These are phyloP conservation scores for Fraxinus greggii DNA, from an alignment of 305 asterid genomes.

Conservation along the genomic window DNA sequence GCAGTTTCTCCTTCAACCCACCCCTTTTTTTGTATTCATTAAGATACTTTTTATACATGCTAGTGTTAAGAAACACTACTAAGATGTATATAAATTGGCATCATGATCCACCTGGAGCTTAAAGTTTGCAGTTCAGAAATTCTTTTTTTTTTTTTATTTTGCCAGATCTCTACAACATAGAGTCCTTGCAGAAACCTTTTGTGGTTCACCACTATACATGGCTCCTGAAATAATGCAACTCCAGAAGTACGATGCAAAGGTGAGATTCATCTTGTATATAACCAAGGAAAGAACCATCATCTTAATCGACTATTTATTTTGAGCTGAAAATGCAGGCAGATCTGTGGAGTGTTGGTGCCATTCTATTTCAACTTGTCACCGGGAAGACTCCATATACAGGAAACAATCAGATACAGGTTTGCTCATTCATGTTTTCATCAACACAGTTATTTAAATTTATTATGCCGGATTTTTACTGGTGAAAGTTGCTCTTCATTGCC, in stretches of 20 bases:
- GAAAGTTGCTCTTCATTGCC: slow-evolving; percentile 13
- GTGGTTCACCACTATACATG: slow-evolving; percentile 99
- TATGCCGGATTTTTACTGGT: slow-evolving; percentile 22
- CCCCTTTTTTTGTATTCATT: not conserved
- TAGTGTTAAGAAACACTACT: slow-evolving; percentile 8
- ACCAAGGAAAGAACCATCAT: slow-evolving; percentile 16
- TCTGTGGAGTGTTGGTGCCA: slow-evolving; percentile 97
- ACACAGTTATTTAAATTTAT: not conserved
- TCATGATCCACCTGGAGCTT: slow-evolving; percentile 5
- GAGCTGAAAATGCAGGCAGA: slow-evolving; percentile 73
- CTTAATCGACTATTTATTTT: slow-evolving; percentile 30
- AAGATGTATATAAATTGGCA: not conserved
- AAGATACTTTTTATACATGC: not conserved
- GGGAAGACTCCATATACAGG: slow-evolving; percentile 95
- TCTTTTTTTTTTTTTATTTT: slow-evolving; percentile 31
- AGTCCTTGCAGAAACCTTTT: slow-evolving; percentile 89
- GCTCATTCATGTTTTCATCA: slow-evolving; percentile 23
- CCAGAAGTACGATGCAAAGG: slow-evolving; percentile 96
- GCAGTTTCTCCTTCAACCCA: not conserved
- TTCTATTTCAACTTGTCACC: slow-evolving; percentile 86
- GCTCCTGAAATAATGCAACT: slow-evolving; percentile 98
- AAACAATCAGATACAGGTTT: slow-evolving; percentile 68
- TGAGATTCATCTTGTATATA: slow-evolving; percentile 33
- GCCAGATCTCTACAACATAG: slow-evolving; percentile 83
- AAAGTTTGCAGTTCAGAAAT: slow-evolving; percentile 14